These are phyloP conservation scores for Gregarina niphandrodes DNA, from an alignment of 169 alveolate species.

Conservation along the genomic window DNA sequence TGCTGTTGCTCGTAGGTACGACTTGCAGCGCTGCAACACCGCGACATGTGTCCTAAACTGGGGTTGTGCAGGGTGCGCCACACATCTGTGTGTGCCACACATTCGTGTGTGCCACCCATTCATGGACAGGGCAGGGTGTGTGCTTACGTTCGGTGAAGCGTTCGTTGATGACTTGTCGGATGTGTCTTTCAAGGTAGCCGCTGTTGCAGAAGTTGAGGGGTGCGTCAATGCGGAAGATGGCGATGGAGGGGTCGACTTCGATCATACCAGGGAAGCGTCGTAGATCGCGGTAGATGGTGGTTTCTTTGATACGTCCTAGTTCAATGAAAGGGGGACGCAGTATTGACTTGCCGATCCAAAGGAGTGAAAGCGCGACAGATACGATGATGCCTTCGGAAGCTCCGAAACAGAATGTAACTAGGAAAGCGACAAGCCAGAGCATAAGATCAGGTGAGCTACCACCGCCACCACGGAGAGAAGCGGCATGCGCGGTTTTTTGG, in stretches of 20 bases:
- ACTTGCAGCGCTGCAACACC: background rate
- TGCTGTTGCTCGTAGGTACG: too few relatives aligned
- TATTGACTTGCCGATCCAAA: conserved; percentile 19
- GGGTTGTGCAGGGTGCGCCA: background rate
- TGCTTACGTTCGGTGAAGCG: too few relatives aligned
- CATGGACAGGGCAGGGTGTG: too few relatives aligned
- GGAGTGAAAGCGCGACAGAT: conserved; percentile 18
- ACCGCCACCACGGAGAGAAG: too few relatives aligned
- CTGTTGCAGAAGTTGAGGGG: conserved; percentile 22
- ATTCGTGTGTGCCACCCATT: too few relatives aligned
- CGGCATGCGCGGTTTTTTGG: too few relatives aligned
- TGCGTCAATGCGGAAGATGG: conserved; percentile 23
- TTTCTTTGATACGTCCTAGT: conserved; percentile 18
- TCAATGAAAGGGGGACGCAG: conserved; percentile 13
- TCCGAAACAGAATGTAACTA: conserved; percentile 12
- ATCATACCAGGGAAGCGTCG: conserved; percentile 17
- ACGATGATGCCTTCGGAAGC: conserved; percentile 24
- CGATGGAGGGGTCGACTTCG: conserved; percentile 20
- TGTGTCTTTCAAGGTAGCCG: conserved; percentile 13
- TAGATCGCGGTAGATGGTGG: conserved; percentile 17
- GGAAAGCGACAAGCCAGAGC: conserved; percentile 20
- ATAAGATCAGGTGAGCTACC: too few relatives aligned
- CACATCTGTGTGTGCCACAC: too few relatives aligned
- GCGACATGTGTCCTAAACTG: background rate
- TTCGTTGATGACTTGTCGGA: too few relatives aligned